A percentile compares a stretch with the other conserved stretches of the same genome.
These are phyloP conservation scores for Psilocybe tampanensis DNA, from an alignment of 768 basidiomycete genomes.

Conservation along the genomic window DNA sequence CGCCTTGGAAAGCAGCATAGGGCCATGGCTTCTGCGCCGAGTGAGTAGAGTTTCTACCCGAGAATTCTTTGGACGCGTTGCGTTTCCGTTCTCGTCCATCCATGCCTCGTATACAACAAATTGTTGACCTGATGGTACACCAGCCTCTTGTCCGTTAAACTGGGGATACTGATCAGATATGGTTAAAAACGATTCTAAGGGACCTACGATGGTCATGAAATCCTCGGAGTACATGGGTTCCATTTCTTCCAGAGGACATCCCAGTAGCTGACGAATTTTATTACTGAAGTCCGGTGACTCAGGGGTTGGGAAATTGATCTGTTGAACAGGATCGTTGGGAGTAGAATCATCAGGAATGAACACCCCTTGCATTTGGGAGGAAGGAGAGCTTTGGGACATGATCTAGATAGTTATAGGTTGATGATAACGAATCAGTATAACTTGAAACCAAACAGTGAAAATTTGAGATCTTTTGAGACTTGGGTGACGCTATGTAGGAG, in stretches of 20 bases:
- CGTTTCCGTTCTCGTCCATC: conserved; percentile 8
- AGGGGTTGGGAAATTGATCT: background rate
- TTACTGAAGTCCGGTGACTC: background rate
- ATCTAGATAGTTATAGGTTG: too few relatives aligned
- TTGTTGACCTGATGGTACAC: background rate
- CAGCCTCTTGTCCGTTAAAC: background rate
- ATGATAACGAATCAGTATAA: too few relatives aligned
- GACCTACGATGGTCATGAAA: background rate
- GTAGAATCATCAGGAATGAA: conserved; percentile 11
- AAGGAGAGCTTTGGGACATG: too few relatives aligned
- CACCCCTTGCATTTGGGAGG: background rate
- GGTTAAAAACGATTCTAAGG: too few relatives aligned
- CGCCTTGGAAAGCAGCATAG: conserved; percentile 1
- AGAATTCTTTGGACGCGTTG: conserved; percentile 4
- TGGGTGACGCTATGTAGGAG: too few relatives aligned
- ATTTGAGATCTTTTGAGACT: too few relatives aligned
- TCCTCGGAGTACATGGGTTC: conserved; percentile 7
- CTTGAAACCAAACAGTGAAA: too few relatives aligned
- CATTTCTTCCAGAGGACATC: background rate
- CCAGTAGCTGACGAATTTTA: background rate
- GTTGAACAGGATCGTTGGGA: background rate
- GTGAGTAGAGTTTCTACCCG: conserved; percentile 5
- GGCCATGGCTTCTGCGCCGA: conserved; percentile 7
- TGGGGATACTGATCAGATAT: background rate
- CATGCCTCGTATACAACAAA: background rate